A percentile compares a stretch with the other conserved stretches of the same genome.
phyloP scores from a whole-genome alignment of 2,329 filamentous ascomycete genomes.

The Aspergillus calidoustus region DNA sequence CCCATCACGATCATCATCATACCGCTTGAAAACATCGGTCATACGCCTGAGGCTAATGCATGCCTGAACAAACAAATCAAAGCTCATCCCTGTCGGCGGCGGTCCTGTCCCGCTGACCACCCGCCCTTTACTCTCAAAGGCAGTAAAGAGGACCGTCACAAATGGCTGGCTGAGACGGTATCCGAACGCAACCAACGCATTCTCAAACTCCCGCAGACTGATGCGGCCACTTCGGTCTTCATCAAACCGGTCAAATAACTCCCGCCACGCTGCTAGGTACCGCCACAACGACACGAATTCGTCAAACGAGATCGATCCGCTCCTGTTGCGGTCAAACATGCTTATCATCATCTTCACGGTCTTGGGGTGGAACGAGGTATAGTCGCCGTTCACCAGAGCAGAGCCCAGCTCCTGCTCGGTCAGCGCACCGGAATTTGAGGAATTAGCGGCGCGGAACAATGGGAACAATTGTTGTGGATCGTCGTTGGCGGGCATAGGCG shows the following conservation, averaged over 20 bases:
- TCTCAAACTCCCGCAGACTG: constrained; percentile 81
- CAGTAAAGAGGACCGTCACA: constrained; percentile 81
- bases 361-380: constrained; percentile 87
- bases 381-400: constrained; percentile 95
- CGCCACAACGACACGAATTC: constrained; percentile 98
- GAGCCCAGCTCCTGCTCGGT: constrained; percentile 85
- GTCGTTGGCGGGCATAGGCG: constrained; percentile 54
- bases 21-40: constrained; percentile 99
- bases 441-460: constrained; percentile 90
- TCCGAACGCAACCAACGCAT: constrained; percentile 89
- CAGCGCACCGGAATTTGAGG: constrained; percentile 73
- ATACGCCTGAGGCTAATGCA: constrained; percentile 97
- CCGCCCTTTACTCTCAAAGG: constrained; percentile 71
- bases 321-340: constrained; percentile 96
- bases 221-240: constrained; percentile 86
- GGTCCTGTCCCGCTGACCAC: constrained; percentile 42
- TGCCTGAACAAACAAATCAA: constrained; percentile 96
- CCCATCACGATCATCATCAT: constrained; percentile 94
- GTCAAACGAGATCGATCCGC: constrained; percentile 87
- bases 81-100: constrained; percentile 71
- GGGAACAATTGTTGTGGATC: constrained; percentile 70
- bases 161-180: constrained; percentile 87
- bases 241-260: constrained; percentile 94
- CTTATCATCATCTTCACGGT: constrained; percentile 99
- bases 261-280: constrained; percentile 91